A percentile compares a stretch with the other conserved stretches of the same genome.
Conservation (phyloP, 2,329 filamentous ascomycete genomes). For the Clarireedia hainanense region DNA sequence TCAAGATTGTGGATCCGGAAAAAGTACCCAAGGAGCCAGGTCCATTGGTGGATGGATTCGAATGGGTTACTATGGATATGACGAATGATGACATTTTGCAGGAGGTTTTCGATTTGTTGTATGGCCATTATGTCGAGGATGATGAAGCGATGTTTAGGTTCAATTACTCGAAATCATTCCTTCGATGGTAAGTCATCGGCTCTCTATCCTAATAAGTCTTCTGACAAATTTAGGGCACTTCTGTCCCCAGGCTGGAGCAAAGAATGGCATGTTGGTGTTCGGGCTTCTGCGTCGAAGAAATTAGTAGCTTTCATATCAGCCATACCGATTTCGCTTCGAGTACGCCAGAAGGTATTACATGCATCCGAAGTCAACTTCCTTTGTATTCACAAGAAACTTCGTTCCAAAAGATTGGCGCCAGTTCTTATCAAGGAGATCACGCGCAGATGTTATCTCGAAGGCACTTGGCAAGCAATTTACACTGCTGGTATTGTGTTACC, state of each 20-base stretch:
- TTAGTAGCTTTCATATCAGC: conserved; percentile 95
- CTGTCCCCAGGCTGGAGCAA: conserved; percentile 91
- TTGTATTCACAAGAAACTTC: conserved; percentile 95
- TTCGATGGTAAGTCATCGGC: conserved; percentile 65
- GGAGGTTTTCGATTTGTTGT: conserved; percentile 86
- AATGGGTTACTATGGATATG: conserved; percentile 90
- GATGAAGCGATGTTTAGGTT: conserved; percentile 96
- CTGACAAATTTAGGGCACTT: conserved; percentile 59
- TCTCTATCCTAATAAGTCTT: not conserved
- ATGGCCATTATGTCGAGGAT: conserved; percentile 95
- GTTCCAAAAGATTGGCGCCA: conserved; percentile 83
- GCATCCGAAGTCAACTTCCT: conserved; percentile 97
- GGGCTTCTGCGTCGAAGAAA: conserved; percentile 72
- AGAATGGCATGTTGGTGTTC: conserved; percentile 92
- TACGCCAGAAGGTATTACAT: conserved; percentile 67
- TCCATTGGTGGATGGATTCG: conserved; percentile 72
- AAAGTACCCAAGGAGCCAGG: conserved; percentile 72
- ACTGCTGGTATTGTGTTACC: conserved; percentile 88
- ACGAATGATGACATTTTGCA: conserved; percentile 69
- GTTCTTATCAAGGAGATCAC: conserved; percentile 98
- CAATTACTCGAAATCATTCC: conserved; percentile 82
- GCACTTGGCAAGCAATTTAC: conserved; percentile 92
- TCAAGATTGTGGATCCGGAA: conserved; percentile 71
- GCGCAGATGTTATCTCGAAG: conserved; percentile 76
- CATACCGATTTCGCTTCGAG: conserved; percentile 74